Conservation (phyloP, 352 stramenopile genomes). For the Pythium plurisporium region DNA sequence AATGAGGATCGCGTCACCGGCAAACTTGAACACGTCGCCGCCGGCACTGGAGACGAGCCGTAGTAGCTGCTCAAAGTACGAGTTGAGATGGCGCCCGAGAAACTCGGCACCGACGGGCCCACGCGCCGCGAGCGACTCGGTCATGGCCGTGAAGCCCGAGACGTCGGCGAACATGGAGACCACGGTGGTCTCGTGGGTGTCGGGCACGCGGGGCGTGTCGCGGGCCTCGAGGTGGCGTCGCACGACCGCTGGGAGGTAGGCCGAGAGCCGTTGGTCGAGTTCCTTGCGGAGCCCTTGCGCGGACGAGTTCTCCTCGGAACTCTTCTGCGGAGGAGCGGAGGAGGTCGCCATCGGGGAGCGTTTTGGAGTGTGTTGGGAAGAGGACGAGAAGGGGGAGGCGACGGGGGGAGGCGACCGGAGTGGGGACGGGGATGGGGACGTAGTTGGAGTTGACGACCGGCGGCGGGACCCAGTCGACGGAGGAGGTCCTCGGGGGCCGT, state of each 20-base stretch:
- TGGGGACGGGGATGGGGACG: slow-evolving; percentile 5
- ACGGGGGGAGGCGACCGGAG: not conserved
- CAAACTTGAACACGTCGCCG: slow-evolving; percentile 94
- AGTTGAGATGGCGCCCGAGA: slow-evolving; percentile 91
- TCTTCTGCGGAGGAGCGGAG: not conserved
- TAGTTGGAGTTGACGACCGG: slow-evolving; percentile 15
- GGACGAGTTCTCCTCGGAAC: not conserved
- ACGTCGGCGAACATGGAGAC: slow-evolving; percentile 94
- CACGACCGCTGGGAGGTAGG: slow-evolving; percentile 78
- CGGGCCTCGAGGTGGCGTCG: slow-evolving; percentile 67
- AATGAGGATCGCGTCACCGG: slow-evolving; percentile 94
- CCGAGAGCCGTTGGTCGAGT: slow-evolving; percentile 77
- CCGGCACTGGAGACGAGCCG: slow-evolving; percentile 71
- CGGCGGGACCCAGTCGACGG: slow-evolving; percentile 2
- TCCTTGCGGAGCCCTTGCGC: slow-evolving; percentile 52
- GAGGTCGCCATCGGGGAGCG: not conserved
- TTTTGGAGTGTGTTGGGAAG: not conserved
- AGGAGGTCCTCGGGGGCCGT: not conserved
- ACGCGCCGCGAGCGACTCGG: slow-evolving; percentile 83
- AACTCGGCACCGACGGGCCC: slow-evolving; percentile 87
- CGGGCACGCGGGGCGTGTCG: slow-evolving; percentile 47
- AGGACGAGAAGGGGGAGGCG: not conserved
- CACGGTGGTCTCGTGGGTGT: slow-evolving; percentile 67
- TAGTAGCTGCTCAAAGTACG: slow-evolving; percentile 88
- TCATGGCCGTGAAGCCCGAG: slow-evolving; percentile 92